Base-by-base conservation (phyloP, 2,329 filamentous ascomycete genomes). In the Aspergillus sp. region DNA sequence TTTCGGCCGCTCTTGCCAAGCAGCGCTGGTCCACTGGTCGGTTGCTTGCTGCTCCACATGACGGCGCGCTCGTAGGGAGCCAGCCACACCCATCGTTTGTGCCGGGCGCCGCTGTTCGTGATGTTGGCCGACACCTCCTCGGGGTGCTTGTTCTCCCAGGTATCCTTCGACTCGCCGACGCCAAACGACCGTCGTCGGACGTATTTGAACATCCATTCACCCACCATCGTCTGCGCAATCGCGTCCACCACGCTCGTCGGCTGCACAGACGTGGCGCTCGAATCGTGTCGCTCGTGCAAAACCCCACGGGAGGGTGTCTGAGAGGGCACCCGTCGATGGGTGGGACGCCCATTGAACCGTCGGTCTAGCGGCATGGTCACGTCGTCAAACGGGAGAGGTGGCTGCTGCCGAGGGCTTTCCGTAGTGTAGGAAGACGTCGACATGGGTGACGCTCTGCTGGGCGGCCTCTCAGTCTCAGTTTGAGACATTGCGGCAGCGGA, bases 21-120 rank as follows among this genome's bases (percentile, higher is more conserved):
- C 71, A 99, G 74, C 30, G 92, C 93, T 63, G 84, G 88, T 30
- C 92, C 91, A 61, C 86, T 90, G 9, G 86, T 90, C 14, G 94
- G 94, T 73, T 99, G 94, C 78, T 95, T 96, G 79, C 88, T 95
- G 72, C 93, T 96, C 94, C 94, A 99, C 71, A 99, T 89, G 54
- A 99, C 93, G 11, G 93, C 88, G 57, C 92, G 82, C 73, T 99
- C 94, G 66, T 99, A 97, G 2, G 94, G 94, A 16, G 93, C 94
- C 57, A 99, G 82, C 94, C 94, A 99, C 2, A 99, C 94, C 94
- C 94, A 99, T 70, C 94, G 83, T 76, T 92, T 96, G 70, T 99
- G 94, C 26, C 94, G 76, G 4, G 81, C 88, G 59, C 84, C 84
- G 61, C 81, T 84, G 58, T 77, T 81, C 17, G 76, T 79, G 53